phyloP scores from a whole-genome alignment of 768 basidiomycete species.

The Termitomyces titanicus region DNA sequence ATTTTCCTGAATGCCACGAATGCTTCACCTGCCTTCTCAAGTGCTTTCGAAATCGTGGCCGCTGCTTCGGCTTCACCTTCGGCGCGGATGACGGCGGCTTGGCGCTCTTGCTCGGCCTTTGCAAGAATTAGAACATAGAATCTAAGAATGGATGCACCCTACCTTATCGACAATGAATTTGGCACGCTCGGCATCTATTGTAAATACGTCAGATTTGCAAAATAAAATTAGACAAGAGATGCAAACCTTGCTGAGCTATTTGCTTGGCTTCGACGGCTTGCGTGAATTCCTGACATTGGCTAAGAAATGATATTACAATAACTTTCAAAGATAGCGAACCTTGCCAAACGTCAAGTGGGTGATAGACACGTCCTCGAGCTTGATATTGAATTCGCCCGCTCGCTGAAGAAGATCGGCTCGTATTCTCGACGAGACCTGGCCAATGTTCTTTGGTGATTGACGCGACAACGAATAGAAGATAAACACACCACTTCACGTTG shows the following conservation, averaged over 20 bases:
- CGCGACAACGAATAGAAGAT: neutral
- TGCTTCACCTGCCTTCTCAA: constrained; percentile 93
- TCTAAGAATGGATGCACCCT: neutral
- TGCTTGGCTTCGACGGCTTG: constrained; percentile 99
- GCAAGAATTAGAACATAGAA: constrained; percentile 7
- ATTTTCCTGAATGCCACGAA: constrained; percentile 95
- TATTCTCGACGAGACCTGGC: constrained; percentile 85
- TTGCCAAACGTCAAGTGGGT: constrained; percentile 89
- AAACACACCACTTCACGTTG: constrained; percentile 90
- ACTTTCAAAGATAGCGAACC: constrained; percentile 32
- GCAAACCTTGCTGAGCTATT: constrained; percentile 93
- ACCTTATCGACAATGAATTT: constrained; percentile 99
- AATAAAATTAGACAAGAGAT: neutral
- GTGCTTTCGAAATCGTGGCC: constrained; percentile 81
- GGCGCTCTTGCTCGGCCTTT: constrained; percentile 97
- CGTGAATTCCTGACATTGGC: constrained; percentile 69
- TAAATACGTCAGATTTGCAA: constrained; percentile 5
- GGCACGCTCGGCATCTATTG: constrained; percentile 91
- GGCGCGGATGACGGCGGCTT: constrained; percentile 96
- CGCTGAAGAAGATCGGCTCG: constrained; percentile 88
- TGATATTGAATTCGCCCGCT: constrained; percentile 94
- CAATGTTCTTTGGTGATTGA: neutral
- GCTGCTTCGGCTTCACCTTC: constrained; percentile 99
- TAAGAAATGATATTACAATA: neutral
- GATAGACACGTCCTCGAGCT: constrained; percentile 96